Conservation (phyloP, 2,329 filamentous ascomycete genomes). For the Sarocladium oryzae region DNA sequence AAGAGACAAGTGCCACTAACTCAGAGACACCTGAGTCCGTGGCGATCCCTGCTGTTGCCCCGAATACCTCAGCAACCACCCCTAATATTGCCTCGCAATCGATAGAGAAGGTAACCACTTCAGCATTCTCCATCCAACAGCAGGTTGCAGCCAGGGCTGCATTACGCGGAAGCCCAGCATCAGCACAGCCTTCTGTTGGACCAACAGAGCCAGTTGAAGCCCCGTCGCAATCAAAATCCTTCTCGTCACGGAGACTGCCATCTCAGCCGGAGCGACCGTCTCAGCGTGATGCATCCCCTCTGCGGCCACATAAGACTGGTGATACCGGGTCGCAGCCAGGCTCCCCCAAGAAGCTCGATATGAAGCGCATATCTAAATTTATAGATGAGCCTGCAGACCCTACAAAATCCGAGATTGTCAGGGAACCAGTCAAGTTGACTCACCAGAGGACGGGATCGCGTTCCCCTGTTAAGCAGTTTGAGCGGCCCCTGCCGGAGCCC, state of each 20-base stretch:
- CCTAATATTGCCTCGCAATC: too few species aligned
- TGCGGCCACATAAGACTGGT: conserved; percentile 22
- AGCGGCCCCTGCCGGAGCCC: conserved; percentile 17
- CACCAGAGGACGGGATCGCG: conserved; percentile 30
- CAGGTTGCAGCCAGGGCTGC: conserved; percentile 29
- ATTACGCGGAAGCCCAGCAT: conserved; percentile 20
- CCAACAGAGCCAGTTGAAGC: background rate
- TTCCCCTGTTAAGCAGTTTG: conserved; percentile 30
- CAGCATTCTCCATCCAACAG: conserved; percentile 27
- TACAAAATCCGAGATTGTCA: conserved; percentile 20
- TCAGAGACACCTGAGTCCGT: conserved; percentile 14
- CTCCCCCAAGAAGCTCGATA: conserved; percentile 52
- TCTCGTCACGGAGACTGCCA: conserved; percentile 17
- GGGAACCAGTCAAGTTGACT: conserved; percentile 19
- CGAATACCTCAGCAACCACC: too few species aligned
- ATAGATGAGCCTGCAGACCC: conserved; percentile 34
- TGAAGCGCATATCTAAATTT: conserved; percentile 54
- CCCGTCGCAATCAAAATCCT: conserved; percentile 11
- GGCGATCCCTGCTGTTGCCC: too few species aligned
- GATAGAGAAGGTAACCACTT: conserved; percentile 16
- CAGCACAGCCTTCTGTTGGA: conserved; percentile 13
- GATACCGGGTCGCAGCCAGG: conserved; percentile 34
- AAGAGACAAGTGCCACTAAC: conserved; percentile 7
- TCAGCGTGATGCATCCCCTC: conserved; percentile 22
- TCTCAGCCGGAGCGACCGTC: conserved; percentile 18